Conservation (phyloP, 2,329 filamentous ascomycete species). For the Arachnopeziza araneosa region DNA sequence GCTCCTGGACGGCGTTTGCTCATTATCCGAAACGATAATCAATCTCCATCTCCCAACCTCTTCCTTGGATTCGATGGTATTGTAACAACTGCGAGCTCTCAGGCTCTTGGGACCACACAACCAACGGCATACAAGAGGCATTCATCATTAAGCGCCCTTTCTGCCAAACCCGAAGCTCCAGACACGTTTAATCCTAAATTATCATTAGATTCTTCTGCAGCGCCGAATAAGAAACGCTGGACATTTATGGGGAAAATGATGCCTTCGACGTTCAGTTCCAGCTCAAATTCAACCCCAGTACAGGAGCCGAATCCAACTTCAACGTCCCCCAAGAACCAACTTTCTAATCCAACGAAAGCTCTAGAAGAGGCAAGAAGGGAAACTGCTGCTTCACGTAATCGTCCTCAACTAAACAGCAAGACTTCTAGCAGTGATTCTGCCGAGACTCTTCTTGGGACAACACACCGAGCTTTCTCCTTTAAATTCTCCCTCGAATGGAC, state of each 20-base stretch:
- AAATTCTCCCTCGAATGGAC: conserved; percentile 69
- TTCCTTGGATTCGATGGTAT: conserved; percentile 62
- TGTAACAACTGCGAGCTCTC: conserved; percentile 12
- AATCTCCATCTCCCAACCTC: conserved; percentile 30
- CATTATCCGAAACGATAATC: conserved; percentile 62
- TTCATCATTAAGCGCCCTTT: conserved; percentile 13
- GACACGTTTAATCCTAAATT: conserved; percentile 15
- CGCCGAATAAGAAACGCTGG: conserved; percentile 51
- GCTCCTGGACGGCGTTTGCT: conserved; percentile 63
- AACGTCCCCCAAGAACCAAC: conserved; percentile 1
- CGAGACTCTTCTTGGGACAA: conserved; percentile 46
- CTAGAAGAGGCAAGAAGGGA: conserved; percentile 46
- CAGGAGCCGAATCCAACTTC: neutral
- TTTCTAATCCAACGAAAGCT: conserved; percentile 36
- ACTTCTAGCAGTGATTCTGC: conserved; percentile 49
- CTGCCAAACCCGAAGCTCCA: conserved; percentile 10
- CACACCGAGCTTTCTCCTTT: conserved; percentile 52
- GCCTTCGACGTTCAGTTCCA: conserved; percentile 35
- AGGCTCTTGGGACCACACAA: conserved; percentile 6
- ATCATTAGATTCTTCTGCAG: conserved; percentile 13
- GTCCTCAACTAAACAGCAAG: conserved; percentile 39
- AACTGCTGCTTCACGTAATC: conserved; percentile 40
- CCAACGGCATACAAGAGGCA: conserved; percentile 23
- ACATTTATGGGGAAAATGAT: conserved; percentile 60
- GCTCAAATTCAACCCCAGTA: conserved; percentile 3